Evolutionary conservation across 306 rosid genomes (phyloP).

Genomic region (Sesbania bispinosa): DNA sequence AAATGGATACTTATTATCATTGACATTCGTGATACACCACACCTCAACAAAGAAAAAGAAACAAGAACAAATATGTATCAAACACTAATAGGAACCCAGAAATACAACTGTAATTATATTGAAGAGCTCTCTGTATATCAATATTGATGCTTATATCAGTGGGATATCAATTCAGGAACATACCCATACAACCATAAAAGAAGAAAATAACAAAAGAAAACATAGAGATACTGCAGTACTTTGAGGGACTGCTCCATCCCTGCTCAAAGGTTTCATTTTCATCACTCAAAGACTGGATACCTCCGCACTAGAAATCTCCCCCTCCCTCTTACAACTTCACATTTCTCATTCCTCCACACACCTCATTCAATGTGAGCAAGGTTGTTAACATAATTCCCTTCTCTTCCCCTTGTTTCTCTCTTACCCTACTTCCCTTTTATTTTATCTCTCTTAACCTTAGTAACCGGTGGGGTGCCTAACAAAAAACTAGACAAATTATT

Average conservation of each 20-base stretch:
- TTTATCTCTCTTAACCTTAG: not conserved
- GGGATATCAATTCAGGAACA: not conserved
- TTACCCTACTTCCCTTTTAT: not conserved
- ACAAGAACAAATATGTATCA: not conserved
- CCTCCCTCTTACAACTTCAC: too few relatives aligned
- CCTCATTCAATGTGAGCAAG: conserved; percentile 1
- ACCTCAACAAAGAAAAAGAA: not conserved
- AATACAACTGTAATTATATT: not conserved
- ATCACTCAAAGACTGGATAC: not conserved
- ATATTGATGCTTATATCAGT: not conserved
- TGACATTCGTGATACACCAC: not conserved
- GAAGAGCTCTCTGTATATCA: not conserved
- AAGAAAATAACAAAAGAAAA: not conserved
- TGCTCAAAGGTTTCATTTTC: not conserved
- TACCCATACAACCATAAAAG: not conserved
- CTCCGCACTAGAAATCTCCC: not conserved
- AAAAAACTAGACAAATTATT: not conserved
- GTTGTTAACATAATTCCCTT: not conserved
- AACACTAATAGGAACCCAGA: not conserved
- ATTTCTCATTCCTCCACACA: not conserved
- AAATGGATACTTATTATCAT: not conserved
- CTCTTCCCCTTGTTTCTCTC: not conserved
- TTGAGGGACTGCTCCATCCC: not conserved
- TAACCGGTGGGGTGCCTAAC: not conserved
- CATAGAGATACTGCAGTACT: not conserved